Evolutionary conservation across 768 basidiomycete species (phyloP), one percentile per base, ranked within the genome.

Genomic region (Naganishia friedmannii): DNA sequence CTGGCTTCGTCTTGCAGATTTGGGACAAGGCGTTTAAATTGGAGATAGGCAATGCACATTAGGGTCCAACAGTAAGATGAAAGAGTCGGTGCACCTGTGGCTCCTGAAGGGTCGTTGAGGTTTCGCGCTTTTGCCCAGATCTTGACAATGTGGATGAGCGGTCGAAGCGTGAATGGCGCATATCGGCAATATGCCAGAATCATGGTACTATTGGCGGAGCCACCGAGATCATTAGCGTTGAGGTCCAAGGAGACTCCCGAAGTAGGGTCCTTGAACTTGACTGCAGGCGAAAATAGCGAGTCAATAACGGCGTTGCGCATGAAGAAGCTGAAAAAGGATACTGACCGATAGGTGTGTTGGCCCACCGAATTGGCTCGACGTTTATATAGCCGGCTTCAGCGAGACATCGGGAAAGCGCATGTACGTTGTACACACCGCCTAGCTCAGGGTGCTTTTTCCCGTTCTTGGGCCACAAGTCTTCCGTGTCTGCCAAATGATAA

Each of bases 1-100:
- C 72, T 66, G 9, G 28, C 55, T 9, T 28, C 54, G 19, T 69
- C 73, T 57, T 80, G 79, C 3, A 80, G 77, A 67, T 79, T 80
- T 1, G 79, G 78, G 10, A 80, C 69, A 39, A 65, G 68, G 13
- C 78, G 77, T 19, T 72, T 67, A 29, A 67, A 67, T 53, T 80
- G 79, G 6, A 80, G 73, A 66, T 80, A 80, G n/a, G 70, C 77
- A 34, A 80, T 80, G 6, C 74, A 74, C 77, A 80, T 76, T 23
- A 80, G 70, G 1, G 75, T 75, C 23, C 79, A 66, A 48, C 77
- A 76, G 68, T 80, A 80, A 1, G 77, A 77, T 0, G 78, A 79
- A 72, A 80, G 74, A 3, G 79, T 76, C 0, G 75, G 65, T 29
- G 72, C 70, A 15, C 79, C 79, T 12, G 70, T 28, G 8, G 34